phyloP scores from a whole-genome alignment of 306 rosid species.

The Prunus kanzakura region DNA sequence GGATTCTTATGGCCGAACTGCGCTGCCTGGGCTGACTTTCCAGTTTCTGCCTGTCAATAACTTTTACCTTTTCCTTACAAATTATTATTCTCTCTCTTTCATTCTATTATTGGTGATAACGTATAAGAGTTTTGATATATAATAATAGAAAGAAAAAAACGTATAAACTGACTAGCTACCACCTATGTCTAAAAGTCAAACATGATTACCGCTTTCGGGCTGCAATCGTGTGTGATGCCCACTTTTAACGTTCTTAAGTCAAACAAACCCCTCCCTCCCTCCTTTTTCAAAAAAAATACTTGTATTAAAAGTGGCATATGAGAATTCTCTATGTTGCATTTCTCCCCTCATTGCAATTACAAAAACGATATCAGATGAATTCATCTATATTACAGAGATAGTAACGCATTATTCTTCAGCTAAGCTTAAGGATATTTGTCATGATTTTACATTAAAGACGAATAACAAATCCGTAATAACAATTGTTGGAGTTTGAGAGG shows the following conservation, averaged over 20 bases:
- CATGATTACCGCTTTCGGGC: background rate
- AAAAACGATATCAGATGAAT: no score
- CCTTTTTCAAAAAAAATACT: no score
- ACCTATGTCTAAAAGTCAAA: conserved; percentile 44
- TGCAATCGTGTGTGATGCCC: background rate
- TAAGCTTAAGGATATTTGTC: no score
- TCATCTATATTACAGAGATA: no score
- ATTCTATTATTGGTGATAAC: conserved; percentile 13
- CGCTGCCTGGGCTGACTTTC: conserved; percentile 16
- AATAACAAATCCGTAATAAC: no score
- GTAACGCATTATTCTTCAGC: no score
- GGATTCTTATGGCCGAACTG: no score
- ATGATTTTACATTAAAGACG: no score
- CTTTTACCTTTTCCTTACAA: background rate
- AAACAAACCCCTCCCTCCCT: background rate
- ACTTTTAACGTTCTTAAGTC: background rate
- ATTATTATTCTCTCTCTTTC: conserved; percentile 6
- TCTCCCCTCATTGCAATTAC: no score
- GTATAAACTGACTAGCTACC: background rate
- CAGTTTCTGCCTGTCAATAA: background rate
- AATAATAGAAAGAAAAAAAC: background rate
- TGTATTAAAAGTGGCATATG: no score
- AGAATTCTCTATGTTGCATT: no score
- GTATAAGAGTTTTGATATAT: background rate
- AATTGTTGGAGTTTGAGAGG: no score